phyloP scores from a whole-genome alignment of 2,329 filamentous ascomycete genomes.

The Penicillium glabrum region DNA sequence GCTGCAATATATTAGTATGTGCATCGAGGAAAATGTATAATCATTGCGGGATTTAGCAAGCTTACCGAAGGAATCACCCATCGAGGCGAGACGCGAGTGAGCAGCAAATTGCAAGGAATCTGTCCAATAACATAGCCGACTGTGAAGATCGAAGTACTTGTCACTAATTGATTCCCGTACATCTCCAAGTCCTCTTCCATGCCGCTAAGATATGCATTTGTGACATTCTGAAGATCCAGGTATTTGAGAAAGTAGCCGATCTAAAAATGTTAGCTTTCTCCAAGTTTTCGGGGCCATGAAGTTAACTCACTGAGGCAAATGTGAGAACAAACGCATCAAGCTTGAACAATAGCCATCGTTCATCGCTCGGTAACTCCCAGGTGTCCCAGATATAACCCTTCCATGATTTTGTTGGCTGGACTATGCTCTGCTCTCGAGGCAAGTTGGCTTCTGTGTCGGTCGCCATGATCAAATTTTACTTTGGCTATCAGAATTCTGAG shows the following conservation, averaged over 20 bases:
- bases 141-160: slow-evolving; percentile 42
- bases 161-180: slow-evolving; percentile 37
- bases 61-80: slow-evolving; percentile 39
- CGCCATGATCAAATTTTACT: background rate
- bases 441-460: background rate
- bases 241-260: slow-evolving; percentile 33
- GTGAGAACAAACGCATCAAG: slow-evolving; percentile 29
- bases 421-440: background rate
- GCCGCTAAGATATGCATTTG: slow-evolving; percentile 42
- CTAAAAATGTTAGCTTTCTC: background rate
- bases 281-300: background rate
- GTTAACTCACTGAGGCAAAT: slow-evolving; percentile 18
- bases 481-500: background rate
- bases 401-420: slow-evolving; percentile 14
- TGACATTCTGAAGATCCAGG: slow-evolving; percentile 44
- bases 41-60: background rate
- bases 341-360: slow-evolving; percentile 31
- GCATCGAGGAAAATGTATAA: background rate
- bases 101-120: slow-evolving; percentile 45
- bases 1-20: slow-evolving; percentile 2
- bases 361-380: slow-evolving; percentile 19
- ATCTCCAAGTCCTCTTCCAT: slow-evolving; percentile 40
- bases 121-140: slow-evolving; percentile 51
- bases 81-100: slow-evolving; percentile 46
- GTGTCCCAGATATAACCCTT: slow-evolving; percentile 26